phyloP scores from a whole-genome alignment of 2,329 filamentous ascomycete genomes.

The Colletotrichum sp. region DNA sequence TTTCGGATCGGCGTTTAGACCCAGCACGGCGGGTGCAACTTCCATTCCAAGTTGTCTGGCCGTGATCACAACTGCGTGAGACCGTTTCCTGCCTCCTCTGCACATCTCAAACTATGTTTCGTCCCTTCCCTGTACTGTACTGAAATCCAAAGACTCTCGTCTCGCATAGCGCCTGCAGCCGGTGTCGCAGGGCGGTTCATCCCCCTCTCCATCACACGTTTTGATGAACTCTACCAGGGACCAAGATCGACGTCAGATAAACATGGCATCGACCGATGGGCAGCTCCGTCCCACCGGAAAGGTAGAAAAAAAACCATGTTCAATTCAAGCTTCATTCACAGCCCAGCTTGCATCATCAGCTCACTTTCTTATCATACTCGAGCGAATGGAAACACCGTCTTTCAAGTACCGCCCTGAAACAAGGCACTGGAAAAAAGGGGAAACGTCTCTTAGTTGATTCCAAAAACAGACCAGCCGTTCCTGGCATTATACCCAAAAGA shows the following conservation, averaged over 20 bases:
- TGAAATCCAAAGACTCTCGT: not conserved
- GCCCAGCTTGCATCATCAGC: not conserved
- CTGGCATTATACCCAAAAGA: not conserved
- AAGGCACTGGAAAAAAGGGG: not conserved
- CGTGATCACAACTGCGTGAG: not conserved
- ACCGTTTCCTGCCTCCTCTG: not conserved
- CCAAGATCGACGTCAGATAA: not conserved
- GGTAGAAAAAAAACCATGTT: not conserved
- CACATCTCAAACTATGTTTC: not conserved
- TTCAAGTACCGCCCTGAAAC: constrained; percentile 6
- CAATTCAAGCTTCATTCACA: not conserved
- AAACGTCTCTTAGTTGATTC: not conserved
- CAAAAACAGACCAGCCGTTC: constrained; percentile 7
- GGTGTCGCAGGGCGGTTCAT: not conserved
- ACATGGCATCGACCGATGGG: not conserved
- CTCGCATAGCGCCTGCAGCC: not conserved
- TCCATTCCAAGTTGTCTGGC: not conserved
- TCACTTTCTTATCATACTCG: not conserved
- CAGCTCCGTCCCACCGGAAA: not conserved
- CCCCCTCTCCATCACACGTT: not conserved
- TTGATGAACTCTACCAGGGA: not conserved
- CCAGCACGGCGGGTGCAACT: not conserved
- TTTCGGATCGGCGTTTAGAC: not conserved
- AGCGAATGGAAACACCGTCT: not conserved
- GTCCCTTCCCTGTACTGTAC: not conserved